Evolutionary conservation across 83 land plant genomes (phyloP).

Genomic region (Thuja plicata): DNA sequence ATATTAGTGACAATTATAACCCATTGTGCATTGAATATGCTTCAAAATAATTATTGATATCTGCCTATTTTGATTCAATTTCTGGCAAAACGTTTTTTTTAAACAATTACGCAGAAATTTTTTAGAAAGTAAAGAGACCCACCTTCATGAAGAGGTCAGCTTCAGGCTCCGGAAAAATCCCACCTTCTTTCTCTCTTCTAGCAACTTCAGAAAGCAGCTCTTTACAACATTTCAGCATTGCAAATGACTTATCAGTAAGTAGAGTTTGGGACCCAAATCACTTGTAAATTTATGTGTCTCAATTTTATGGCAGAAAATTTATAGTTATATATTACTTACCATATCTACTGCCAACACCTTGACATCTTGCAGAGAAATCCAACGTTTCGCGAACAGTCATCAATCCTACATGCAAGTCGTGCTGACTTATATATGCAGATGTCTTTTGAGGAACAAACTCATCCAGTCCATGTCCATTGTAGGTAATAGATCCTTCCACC

Average conservation of each 20-base stretch:
- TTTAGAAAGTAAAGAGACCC: not conserved
- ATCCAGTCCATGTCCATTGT: slow-evolving; percentile 46
- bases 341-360: slow-evolving; percentile 25
- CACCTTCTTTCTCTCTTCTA: slow-evolving; percentile 65
- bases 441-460: slow-evolving; percentile 57
- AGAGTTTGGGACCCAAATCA: not conserved
- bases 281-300: not conserved
- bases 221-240: slow-evolving; percentile 8
- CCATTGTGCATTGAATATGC: not conserved
- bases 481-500: slow-evolving; percentile 43
- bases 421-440: slow-evolving; percentile 52
- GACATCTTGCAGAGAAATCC: slow-evolving; percentile 24
- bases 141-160: slow-evolving; percentile 67
- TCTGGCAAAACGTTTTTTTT: not conserved
- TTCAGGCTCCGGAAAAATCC: slow-evolving; percentile 70
- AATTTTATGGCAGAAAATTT: not conserved
- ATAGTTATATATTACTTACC: slow-evolving; percentile 7
- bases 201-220: slow-evolving; percentile 61
- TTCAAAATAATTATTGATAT: not conserved
- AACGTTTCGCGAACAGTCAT: slow-evolving; percentile 23
- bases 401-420: slow-evolving; percentile 54
- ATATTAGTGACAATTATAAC: not conserved
- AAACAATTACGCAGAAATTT: not conserved
- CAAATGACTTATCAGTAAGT: not conserved
- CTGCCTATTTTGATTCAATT: not conserved